phyloP scores from a whole-genome alignment of 345 rosid species.

The Erodium maritimum region DNA sequence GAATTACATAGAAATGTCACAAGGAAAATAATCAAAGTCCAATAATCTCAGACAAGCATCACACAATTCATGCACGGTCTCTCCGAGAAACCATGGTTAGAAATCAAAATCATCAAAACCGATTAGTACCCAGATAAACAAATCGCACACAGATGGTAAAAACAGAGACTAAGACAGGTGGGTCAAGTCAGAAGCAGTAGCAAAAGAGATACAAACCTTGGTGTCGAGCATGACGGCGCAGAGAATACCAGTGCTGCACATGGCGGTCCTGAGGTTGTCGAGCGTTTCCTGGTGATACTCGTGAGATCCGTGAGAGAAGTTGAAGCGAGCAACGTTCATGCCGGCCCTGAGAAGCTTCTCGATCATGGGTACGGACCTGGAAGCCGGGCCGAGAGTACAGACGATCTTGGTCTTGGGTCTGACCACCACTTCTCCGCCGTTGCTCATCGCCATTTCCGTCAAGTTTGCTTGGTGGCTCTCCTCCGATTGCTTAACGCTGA shows the following conservation, averaged over 20 bases:
- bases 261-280: constrained; percentile 68
- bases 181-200: too few relatives aligned
- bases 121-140: neutral
- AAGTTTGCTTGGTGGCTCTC: neutral
- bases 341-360: constrained; percentile 92
- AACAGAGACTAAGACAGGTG: neutral
- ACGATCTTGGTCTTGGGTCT: constrained; percentile 92
- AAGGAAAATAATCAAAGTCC: constrained; percentile 3
- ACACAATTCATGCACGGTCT: neutral
- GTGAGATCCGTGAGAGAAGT: constrained; percentile 96
- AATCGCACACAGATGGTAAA: neutral
- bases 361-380: constrained; percentile 63
- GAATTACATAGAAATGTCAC: too few relatives aligned
- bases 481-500: neutral
- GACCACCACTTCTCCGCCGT: constrained; percentile 3
- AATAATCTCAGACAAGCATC: neutral
- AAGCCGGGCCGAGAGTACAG: constrained; percentile 87
- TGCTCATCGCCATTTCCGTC: constrained; percentile 18
- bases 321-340: constrained; percentile 97
- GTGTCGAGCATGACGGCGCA: constrained; percentile 99
- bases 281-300: constrained; percentile 91
- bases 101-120: neutral
- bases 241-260: constrained; percentile 77
- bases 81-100: constrained; percentile 11
- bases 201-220: constrained; percentile 33